Evolutionary conservation across 2,329 filamentous ascomycete genomes (phyloP), one percentile per base, ranked within the genome.

Genomic region (Alternaria sp.): DNA sequence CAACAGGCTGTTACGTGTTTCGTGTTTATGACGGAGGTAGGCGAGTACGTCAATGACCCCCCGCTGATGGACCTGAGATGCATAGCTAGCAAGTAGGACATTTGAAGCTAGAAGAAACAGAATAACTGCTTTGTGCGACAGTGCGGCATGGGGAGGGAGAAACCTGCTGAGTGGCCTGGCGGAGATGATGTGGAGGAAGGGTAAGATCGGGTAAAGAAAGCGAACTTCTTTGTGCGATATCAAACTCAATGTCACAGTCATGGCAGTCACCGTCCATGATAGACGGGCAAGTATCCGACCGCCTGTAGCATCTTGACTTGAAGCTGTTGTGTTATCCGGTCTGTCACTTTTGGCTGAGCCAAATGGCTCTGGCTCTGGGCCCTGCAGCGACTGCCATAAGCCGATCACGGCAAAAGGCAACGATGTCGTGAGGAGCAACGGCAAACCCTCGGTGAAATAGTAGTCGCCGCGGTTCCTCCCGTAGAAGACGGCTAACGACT

Each of bases 141-240:
- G 54, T 18, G 65, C 56, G 20, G 66, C 48, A 11, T 66, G 71
- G 59, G 70, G 70, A 53, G 67, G 79, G 76, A 94, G 93, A 81
- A 92, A 93, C 9, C 82, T 78, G 3, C 86, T 82, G 16, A 92
- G 80, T 3, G 88, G 85, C 0, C 88, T 86, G 0, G 93, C 92
- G 2, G 92, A 88, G 40, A 98, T 83, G 64, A 97, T 82, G 75
- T 95, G 92, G 7, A 99, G 85, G n/a, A 90, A 85, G 2, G 95
- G 94, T 2, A 98, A 85, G 18, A 99, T 85, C 1, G 95, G 94
- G 73, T 97, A 97, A 68, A 98, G 92, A 82, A 99, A 99, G 72
- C 95, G 92, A 70, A 97, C 92, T 84, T 99, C 95, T 78, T 99
- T 99, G 81, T 99, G 95, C 1, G 93, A 89, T 67, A 98, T 92